Conservation (phyloP, 345 rosid genomes). For the Rhizophora apiculata region DNA sequence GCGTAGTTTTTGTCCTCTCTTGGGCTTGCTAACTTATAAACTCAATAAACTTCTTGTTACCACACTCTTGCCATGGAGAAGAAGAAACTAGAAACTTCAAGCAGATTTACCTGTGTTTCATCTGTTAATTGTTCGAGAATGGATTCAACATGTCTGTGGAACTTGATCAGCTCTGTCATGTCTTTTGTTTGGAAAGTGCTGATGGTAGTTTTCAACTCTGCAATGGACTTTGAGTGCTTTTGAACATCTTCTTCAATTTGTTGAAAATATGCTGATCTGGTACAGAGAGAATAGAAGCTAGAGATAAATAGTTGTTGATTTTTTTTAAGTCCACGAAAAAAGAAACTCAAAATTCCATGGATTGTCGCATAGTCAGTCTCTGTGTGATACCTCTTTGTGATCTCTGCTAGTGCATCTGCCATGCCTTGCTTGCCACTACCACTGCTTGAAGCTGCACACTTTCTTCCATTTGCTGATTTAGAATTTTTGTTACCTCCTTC, state of each 20-base stretch:
- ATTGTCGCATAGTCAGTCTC: too few species aligned
- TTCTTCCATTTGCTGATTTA: conserved; percentile 38
- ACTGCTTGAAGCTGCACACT: conserved; percentile 21
- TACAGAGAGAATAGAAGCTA: neutral
- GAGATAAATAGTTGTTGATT: conserved; percentile 5
- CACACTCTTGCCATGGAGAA: too few species aligned
- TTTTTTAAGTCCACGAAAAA: neutral
- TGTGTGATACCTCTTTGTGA: conserved; percentile 59
- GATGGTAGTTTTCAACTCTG: conserved; percentile 50
- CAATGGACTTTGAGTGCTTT: conserved; percentile 53
- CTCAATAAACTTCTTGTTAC: too few species aligned
- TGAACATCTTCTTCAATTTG: conserved; percentile 83
- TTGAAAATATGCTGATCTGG: conserved; percentile 84
- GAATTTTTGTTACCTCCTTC: conserved; percentile 54
- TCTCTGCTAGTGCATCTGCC: conserved; percentile 98
- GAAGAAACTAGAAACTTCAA: too few species aligned
- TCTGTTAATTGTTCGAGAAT: conserved; percentile 79
- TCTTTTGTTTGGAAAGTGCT: conserved; percentile 66
- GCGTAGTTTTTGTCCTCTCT: too few species aligned
- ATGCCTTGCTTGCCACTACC: conserved; percentile 78
- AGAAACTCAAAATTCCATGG: too few species aligned
- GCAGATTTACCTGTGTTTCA: conserved; percentile 69
- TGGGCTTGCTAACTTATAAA: too few species aligned
- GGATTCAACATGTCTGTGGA: conserved; percentile 73
- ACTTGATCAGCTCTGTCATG: conserved; percentile 66